Evolutionary conservation across 176 grass and related monocot species (phyloP), one percentile per base, ranked within the genome.

Genomic region (Paspalum notatum): DNA sequence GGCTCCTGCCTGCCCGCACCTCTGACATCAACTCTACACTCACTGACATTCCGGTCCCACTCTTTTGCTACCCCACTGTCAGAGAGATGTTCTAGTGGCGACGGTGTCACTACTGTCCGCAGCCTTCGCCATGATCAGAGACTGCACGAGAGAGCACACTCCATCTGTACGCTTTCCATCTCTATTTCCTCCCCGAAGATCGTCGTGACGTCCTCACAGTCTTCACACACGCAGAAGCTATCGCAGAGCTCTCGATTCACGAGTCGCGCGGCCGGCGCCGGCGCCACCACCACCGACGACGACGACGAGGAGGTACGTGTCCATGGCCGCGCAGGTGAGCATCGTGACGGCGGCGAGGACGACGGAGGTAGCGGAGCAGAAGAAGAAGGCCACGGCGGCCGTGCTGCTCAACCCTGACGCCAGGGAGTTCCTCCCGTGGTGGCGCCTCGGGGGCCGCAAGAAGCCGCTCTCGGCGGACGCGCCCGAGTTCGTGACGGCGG

Each of bases 371-470:
- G 5, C 2, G 32, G 15, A 4, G 61, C 61, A 38, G 12, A 25
- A 4, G 61, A 27, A 38, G 12, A 25, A 12, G 27, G 26, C 3
- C 18, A 20, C 18, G 38, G 53, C 53, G 24, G 45, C 0, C 5
- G 17, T 8, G 39, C 8, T 47, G 18, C 76, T 79, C 12, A 82
- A 82, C 68, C 80, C 80, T 4, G 5, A 1, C 5, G 68, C 80
- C 55, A 26, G 26, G 68, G 80, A 82, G 68, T 82, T 82, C 56
- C 44, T 82, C 26, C 80, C 80, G 20, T 63, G 56, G 80, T 73
- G 56, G 80, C 44, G 68, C 68, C 56, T 46, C 4, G 42, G 18
- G 39, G 32, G 45, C 27, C 1, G 7, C 43, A 22, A 1, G 26
- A 73, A 50, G 57, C 5, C 9, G 26, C 79, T 82, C 42, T 72